These are phyloP conservation scores for Eimeria sp. DNA, from an alignment of 169 alveolate species.

Conservation along the genomic window DNA sequence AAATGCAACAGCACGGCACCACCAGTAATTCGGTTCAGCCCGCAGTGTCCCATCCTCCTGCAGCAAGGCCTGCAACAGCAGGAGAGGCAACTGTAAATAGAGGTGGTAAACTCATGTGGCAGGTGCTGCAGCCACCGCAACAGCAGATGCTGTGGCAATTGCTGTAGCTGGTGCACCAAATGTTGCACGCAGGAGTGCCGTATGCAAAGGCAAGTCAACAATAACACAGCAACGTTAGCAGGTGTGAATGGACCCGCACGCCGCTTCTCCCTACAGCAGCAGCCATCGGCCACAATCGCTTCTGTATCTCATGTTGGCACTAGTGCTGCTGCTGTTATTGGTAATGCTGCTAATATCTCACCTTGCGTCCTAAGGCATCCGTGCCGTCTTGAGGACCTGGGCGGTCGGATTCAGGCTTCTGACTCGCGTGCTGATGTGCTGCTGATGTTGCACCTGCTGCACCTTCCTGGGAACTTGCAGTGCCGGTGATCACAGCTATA, in stretches of 20 bases:
- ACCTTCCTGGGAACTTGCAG: not conserved
- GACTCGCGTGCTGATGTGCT: constrained; percentile 5
- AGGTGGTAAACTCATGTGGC: not conserved
- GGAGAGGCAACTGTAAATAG: not conserved
- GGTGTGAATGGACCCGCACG: not conserved
- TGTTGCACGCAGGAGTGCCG: not conserved
- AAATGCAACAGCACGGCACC: not conserved
- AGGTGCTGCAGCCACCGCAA: not conserved
- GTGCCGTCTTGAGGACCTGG: constrained; percentile 56
- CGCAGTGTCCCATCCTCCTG: not conserved
- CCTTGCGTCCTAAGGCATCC: constrained; percentile 55
- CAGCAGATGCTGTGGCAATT: not conserved
- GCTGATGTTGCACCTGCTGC: constrained; percentile 10
- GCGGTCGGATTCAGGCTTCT: constrained; percentile 10
- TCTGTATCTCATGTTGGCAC: not conserved
- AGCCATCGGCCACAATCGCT: not conserved
- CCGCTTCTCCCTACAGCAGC: not conserved
- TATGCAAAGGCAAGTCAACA: not conserved
- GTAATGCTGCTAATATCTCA: not conserved
- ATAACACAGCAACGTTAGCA: not conserved
- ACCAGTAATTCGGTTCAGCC: not conserved
- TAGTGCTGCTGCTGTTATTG: not conserved
- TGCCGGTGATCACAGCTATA: constrained; percentile 57
- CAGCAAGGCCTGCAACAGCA: not conserved
- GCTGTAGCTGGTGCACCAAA: not conserved